Base-by-base conservation (phyloP, 2,329 filamentous ascomycete genomes). In the Penicillium sp. region DNA sequence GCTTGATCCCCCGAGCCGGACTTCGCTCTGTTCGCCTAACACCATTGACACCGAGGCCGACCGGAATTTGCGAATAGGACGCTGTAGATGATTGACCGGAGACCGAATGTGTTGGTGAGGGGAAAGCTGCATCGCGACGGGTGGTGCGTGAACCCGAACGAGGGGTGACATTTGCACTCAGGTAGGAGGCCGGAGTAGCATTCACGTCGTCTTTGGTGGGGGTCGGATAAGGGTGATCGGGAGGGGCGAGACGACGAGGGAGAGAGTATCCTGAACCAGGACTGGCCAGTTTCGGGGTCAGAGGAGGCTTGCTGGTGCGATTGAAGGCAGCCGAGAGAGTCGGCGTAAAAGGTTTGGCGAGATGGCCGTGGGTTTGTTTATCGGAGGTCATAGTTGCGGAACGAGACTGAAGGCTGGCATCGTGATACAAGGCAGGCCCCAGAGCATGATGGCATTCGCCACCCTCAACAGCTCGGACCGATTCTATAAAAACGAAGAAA, bases 111-210 rank as follows among this genome's bases (percentile, higher is more conserved):
- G 68, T 80, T 3, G 87, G 84, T 1, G 88, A 89, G 29, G 78
- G 80, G 49, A 76, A 79, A 26, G 78, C 70, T 66, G 85, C 89
- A 64, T 88, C 83, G 48, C 83, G 79, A 56, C 88, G 83, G 57
- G 75, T 83, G 65, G 82, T 88, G 52, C 90, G 79, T 42, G 82
- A 76, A 7, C 85, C 85, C 7, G 89, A 89, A 55, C 90, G 82
- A 43, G 89, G 88, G 3, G 90, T 94, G 63, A 90, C 73, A 65
- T 88, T 90, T 65, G 72, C 78, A 67, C 68, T 81, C 39, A 89
- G 70, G 58, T 80, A 80, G 43, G 78, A 63, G 7, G 18, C 18
- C 18, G 81, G 75, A 39, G 78, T 74, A 35, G 78, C 76, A 39
- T 75, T 63, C 51, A 81, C 77, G 43, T 85, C 81, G 50, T 60